Evolutionary conservation across 305 asterid species (phyloP), one percentile per base, ranked within the genome.

Genomic region (Solanum hybrid): DNA sequence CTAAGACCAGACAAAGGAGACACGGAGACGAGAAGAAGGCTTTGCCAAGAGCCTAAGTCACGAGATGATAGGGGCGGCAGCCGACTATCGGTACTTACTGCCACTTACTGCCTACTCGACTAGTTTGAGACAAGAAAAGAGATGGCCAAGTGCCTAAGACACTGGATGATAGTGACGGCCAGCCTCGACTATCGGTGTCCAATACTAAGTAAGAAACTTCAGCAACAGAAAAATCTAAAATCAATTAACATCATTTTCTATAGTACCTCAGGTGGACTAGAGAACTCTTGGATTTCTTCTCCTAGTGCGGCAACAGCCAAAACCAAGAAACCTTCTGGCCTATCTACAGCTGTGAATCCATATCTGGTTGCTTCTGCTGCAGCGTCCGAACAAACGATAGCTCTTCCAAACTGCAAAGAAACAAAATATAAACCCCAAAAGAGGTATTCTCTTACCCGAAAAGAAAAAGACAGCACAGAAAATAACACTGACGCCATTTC

Each of bases 331-430:
- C 99, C 98, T 90, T 97, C 98, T 1, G 97, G 98, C 90, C 98
- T 91, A 71, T 95, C 98, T 1, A 95, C 95, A 4, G 98, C 98
- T 0, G 98, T 95, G 92, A 94, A 97, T 71, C 98, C 99, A 31
- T 95, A 95, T 90, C 94, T 92, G 0, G 99, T 95, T 2, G 99
- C 99, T 88, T 96, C 98, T 8, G 97, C 99, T 88, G 99, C 96
- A 15, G 98, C 91, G 31, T 97, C 99, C 0, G 98, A 93, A 92
- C 99, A 96, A 4, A 97, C 95, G 31, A 96, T 95, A 11, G 99
- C 98, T 89, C 90, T 95, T 71, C 99, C 99, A 51, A 96, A 95
- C 99, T 97, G 91, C 31, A 27, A 22, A 22, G 19, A 7, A 4
- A 91, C 26, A n/a, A 32, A 5, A 6, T 9, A 15, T 10, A 10